Conservation (phyloP, 495 filamentous ascomycete genomes). For the Annulohypoxylon moriforme region DNA sequence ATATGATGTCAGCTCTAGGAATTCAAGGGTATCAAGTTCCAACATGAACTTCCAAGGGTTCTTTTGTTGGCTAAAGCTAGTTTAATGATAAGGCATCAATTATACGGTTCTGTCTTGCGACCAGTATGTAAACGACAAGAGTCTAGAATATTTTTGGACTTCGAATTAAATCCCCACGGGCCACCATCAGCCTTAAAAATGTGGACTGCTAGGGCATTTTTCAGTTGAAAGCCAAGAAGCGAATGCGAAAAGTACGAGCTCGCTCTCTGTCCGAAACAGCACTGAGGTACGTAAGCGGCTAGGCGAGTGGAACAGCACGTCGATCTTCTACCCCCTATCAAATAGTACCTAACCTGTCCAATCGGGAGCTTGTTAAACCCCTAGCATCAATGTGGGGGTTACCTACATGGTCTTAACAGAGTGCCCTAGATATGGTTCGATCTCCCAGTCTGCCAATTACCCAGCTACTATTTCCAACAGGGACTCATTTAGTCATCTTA, state of each 20-base stretch:
- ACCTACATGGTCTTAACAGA: not conserved
- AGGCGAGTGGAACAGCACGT: not conserved
- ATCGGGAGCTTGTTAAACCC: not conserved
- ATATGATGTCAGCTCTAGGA: not conserved
- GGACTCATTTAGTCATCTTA: not conserved
- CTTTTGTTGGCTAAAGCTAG: not conserved
- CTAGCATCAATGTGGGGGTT: not conserved
- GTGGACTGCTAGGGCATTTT: not conserved
- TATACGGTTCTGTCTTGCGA: no score
- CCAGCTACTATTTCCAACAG: not conserved
- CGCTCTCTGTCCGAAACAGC: not conserved
- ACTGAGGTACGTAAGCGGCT: not conserved
- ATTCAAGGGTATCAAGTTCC: not conserved
- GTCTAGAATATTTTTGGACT: not conserved
- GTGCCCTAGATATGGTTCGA: not conserved
- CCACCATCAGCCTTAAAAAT: constrained; percentile 3
- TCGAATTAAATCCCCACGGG: no score
- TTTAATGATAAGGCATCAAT: not conserved
- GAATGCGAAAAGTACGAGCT: constrained; percentile 12
- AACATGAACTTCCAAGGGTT: not conserved
- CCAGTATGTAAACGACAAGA: not conserved
- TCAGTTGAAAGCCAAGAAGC: not conserved
- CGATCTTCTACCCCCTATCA: not conserved
- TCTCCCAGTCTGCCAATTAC: not conserved
- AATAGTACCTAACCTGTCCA: not conserved